These are phyloP conservation scores for Myxozyma melibiosi DNA, from an alignment of 805 yeast genomes.

Conservation along the genomic window DNA sequence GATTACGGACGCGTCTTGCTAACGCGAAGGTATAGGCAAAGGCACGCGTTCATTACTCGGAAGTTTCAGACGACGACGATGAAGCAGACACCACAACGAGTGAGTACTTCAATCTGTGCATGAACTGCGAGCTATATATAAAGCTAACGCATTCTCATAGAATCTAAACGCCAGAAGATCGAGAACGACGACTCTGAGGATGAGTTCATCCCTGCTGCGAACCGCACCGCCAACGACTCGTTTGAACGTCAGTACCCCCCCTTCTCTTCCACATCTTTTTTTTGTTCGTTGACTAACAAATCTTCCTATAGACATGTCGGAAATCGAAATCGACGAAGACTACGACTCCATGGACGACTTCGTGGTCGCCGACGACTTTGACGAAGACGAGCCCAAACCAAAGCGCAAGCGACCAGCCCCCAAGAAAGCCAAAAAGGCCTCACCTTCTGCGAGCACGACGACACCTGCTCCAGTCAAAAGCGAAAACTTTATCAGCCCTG, in stretches of 20 bases:
- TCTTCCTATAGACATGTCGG: background rate
- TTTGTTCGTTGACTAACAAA: background rate
- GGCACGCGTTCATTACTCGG: slow-evolving; percentile 25
- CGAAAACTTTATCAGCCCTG: background rate
- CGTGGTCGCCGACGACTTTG: slow-evolving; percentile 9
- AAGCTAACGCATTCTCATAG: slow-evolving; percentile 7
- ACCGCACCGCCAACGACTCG: slow-evolving; percentile 9
- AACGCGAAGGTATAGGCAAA: too few relatives aligned
- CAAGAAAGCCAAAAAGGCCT: slow-evolving; percentile 2
- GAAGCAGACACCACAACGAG: slow-evolving; percentile 35
- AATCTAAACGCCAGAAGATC: slow-evolving; percentile 28
- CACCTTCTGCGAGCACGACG: background rate
- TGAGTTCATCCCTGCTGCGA: slow-evolving; percentile 45
- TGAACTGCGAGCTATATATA: background rate
- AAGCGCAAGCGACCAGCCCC: too few relatives aligned
- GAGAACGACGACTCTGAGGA: slow-evolving; percentile 39
- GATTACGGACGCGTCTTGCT: too few relatives aligned
- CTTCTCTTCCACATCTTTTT: background rate
- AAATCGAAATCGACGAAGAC: slow-evolving; percentile 37
- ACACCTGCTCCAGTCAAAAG: background rate
- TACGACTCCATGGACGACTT: slow-evolving; percentile 22
- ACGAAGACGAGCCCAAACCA: slow-evolving; percentile 12
- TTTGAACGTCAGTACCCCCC: slow-evolving; percentile 8
- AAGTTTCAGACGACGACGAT: slow-evolving; percentile 28
- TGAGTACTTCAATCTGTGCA: too few relatives aligned